Evolutionary conservation across 306 rosid genomes (phyloP).

Genomic region (Rosa multiflora): DNA sequence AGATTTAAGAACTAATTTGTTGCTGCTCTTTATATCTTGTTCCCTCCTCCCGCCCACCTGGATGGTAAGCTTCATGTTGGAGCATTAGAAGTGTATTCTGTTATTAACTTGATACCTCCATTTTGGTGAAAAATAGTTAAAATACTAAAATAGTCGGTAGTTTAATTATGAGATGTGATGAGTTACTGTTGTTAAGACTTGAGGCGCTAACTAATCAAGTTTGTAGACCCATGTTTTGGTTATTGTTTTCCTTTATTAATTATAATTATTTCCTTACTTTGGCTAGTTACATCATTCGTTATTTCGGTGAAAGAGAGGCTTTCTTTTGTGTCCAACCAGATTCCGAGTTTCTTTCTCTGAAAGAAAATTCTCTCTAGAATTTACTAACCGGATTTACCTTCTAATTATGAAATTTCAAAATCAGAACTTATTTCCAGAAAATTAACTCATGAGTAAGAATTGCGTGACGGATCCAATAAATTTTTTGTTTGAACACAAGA

Average conservation of each 20-base stretch:
- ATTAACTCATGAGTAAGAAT: no score
- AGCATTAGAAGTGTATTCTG: background rate
- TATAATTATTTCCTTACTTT: no score
- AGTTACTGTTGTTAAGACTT: background rate
- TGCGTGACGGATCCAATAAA: no score
- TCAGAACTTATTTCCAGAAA: no score
- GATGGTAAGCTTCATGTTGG: background rate
- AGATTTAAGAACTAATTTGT: conserved; percentile 46
- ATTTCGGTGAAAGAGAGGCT: background rate
- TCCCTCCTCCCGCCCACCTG: no score
- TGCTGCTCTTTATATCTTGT: background rate
- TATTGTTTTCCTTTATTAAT: background rate
- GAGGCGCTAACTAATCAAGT: background rate
- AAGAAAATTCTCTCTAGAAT: no score
- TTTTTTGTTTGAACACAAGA: no score
- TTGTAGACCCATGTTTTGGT: background rate
- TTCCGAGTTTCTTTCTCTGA: no score
- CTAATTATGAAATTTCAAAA: no score
- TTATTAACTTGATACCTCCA: background rate
- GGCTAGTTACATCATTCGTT: background rate
- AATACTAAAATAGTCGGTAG: background rate
- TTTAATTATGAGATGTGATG: background rate
- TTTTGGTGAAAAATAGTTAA: background rate
- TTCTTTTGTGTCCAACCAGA: no score
- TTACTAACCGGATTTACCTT: no score